Conservation (phyloP, 306 rosid species). For the Chamaecrista fasciculata region DNA sequence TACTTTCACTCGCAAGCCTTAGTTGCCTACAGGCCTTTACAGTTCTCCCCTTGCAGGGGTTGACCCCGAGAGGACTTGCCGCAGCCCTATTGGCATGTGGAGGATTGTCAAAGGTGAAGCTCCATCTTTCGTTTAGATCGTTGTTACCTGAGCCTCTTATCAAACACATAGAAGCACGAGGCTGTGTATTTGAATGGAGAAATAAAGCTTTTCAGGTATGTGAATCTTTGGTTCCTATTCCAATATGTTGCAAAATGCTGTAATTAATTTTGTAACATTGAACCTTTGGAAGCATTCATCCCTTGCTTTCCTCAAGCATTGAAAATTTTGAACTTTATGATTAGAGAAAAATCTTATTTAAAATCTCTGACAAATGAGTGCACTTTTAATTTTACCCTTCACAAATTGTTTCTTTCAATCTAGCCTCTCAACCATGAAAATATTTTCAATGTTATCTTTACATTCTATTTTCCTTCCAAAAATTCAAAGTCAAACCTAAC, state of each 20-base stretch:
- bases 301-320: background rate
- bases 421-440: background rate
- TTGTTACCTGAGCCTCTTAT: conserved; percentile 46
- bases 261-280: background rate
- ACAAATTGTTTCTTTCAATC: background rate
- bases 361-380: too few relatives aligned
- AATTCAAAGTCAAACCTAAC: background rate
- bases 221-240: background rate
- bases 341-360: too few relatives aligned
- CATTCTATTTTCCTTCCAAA: background rate
- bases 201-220: conserved; percentile 53
- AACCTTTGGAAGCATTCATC: background rate
- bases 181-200: conserved; percentile 64
- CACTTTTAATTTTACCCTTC: background rate
- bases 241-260: background rate
- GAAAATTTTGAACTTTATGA: too few relatives aligned
- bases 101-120: conserved; percentile 60
- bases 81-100: conserved; percentile 71
- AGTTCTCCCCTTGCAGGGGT: conserved; percentile 65
- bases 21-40: conserved; percentile 80
- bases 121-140: conserved; percentile 47
- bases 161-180: conserved; percentile 52
- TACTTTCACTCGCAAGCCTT: conserved; percentile 72
- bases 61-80: conserved; percentile 73
- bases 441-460: background rate